phyloP scores from a whole-genome alignment of 371 early-diverging fungal species.

The Mycotypha africana region DNA sequence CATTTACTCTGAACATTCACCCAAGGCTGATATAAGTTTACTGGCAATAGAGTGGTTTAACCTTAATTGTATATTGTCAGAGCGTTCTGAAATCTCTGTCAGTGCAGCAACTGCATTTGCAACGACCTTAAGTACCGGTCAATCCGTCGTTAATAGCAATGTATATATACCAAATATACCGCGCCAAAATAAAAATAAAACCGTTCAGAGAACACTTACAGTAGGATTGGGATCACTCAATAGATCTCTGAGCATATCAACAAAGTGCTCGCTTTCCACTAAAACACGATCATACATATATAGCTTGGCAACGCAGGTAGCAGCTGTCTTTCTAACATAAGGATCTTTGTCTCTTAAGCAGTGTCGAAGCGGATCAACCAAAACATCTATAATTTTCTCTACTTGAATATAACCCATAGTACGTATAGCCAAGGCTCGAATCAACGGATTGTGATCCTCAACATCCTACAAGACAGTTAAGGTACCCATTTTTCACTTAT shows the following conservation, averaged over 20 bases:
- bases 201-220: too few species aligned
- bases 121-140: conserved; percentile 73
- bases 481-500: too few species aligned
- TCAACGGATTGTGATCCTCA: conserved; percentile 84
- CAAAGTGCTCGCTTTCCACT: conserved; percentile 75
- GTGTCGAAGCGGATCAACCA: conserved; percentile 78
- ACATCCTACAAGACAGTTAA: conserved; percentile 51
- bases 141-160: too few species aligned
- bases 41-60: conserved; percentile 74
- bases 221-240: conserved; percentile 93
- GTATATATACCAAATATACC: too few species aligned
- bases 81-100: conserved; percentile 84
- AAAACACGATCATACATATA: conserved; percentile 62
- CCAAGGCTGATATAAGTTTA: conserved; percentile 84
- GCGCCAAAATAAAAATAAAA: too few species aligned
- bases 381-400: conserved; percentile 81
- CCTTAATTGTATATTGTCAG: conserved; percentile 64
- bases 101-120: conserved; percentile 90
- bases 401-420: conserved; percentile 94
- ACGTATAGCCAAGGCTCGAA: conserved; percentile 87
- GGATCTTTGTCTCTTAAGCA: conserved; percentile 71
- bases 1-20: conserved; percentile 94
- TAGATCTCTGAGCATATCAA: conserved; percentile 78
- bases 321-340: conserved; percentile 94
- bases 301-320: conserved; percentile 87